Evolutionary conservation across 2,329 filamentous ascomycete species (phyloP), one percentile per base, ranked within the genome.

Genomic region (Pseudocercospora musae): DNA sequence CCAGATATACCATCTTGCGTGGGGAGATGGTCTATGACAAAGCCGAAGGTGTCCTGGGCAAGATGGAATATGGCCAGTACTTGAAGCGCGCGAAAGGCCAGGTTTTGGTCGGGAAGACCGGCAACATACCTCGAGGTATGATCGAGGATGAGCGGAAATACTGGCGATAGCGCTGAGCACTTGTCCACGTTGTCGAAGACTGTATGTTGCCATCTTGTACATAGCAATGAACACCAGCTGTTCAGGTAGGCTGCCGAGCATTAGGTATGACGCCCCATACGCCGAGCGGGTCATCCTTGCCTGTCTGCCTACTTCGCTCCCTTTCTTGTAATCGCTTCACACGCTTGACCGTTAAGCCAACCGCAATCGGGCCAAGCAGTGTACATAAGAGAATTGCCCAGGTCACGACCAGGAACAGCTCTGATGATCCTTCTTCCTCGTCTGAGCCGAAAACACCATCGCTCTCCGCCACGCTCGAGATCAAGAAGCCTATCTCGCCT

Each of bases 401-500:
- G 0, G 82, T 82, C 0, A 82, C 80, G 0, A 84, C 76, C 2
- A 85, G 72, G 62, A 84, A 86, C 0, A 82, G 77, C 37, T 83
- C 79, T 0, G 80, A 78, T 15, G 74, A 73, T 2, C 62, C 52
- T 27, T 62, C 42, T 27, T 56, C 29, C 23, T 57, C 8, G 53
- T 50, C 59, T 5, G 68, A 64, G 1, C 73, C 72, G 62, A 84
- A 84, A 10, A 84, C 77, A 0, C 81, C 80, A 13, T 78, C 76
- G 4, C 76, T 81, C 69, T 90, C 82, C 0, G 88, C 88, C 0
- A 92, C 74, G 0, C 87, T 85, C 0, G 87, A 87, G 64, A 95
- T 91, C 48, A 94, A 74, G 64, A 92, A 92, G 0, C 90, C 89
- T 33, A 94, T 91, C 72, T 95, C 90, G 0, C 90, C 90, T n/a